A percentile compares a stretch with the other conserved stretches of the same genome.
Evolutionary conservation across 306 rosid species (phyloP).

Genomic region (Corylus heterophylla): DNA sequence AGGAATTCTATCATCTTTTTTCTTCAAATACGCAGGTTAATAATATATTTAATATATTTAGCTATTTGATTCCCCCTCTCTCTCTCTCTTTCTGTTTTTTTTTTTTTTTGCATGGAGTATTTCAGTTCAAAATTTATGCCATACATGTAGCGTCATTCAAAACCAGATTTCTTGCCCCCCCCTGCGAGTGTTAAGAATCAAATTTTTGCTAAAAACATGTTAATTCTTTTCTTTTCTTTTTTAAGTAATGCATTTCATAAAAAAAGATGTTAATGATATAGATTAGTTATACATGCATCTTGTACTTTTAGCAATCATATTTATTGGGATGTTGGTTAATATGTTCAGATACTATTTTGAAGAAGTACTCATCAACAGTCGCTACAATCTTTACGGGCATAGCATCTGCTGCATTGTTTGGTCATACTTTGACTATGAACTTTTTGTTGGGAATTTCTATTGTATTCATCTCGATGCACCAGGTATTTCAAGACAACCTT

Average conservation of each 20-base stretch:
- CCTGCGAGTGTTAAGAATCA: background rate
- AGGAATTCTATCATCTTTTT: constrained; percentile 96
- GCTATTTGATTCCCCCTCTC: background rate
- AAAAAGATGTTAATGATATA: background rate
- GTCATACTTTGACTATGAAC: constrained; percentile 91
- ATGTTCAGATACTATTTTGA: constrained; percentile 89
- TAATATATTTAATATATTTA: constrained; percentile 11
- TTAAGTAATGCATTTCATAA: too few species aligned
- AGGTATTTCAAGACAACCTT: constrained; percentile 52
- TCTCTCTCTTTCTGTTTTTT: background rate
- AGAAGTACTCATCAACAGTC: constrained; percentile 96
- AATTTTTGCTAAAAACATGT: background rate
- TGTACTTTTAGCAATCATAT: background rate
- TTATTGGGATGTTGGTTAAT: constrained; percentile 22
- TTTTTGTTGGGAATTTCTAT: constrained; percentile 92
- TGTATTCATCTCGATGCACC: constrained; percentile 99
- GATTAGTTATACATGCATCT: constrained; percentile 12
- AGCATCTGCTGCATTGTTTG: constrained; percentile 89
- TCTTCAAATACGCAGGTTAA: constrained; percentile 98
- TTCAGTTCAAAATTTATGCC: background rate
- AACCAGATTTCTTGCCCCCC: background rate
- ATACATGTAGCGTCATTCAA: background rate
- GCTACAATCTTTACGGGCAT: constrained; percentile 99
- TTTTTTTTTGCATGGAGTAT: background rate
- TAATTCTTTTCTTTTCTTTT: too few species aligned